Conservation (phyloP, 352 stramenopile species). For the Sclerospora graminicola region DNA sequence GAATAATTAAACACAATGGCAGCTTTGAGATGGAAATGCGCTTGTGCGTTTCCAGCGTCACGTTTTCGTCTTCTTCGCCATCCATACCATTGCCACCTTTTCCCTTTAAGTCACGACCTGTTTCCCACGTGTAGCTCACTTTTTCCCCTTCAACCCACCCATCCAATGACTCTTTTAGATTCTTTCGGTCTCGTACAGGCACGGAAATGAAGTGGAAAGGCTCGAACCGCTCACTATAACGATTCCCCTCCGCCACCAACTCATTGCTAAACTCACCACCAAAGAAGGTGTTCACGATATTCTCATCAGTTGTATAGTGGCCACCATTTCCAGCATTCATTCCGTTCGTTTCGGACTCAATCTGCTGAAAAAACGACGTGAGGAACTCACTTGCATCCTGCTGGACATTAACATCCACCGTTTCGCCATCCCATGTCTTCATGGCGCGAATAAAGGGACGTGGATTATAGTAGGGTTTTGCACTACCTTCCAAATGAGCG, state of each 20-base stretch:
- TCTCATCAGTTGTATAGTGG: constrained; percentile 46
- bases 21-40: constrained; percentile 84
- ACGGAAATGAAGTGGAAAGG: constrained; percentile 89
- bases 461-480: constrained; percentile 80
- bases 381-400: constrained; percentile 91
- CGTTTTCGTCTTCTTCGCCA: constrained; percentile 36
- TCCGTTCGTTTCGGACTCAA: constrained; percentile 87
- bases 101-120: constrained; percentile 11
- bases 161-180: constrained; percentile 76
- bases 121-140: constrained; percentile 87
- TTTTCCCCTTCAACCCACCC: constrained; percentile 86
- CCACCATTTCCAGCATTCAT: constrained; percentile 21
- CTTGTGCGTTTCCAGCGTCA: constrained; percentile 86
- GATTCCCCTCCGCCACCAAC: constrained; percentile 75
- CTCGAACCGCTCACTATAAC: constrained; percentile 84
- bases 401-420: constrained; percentile 85
- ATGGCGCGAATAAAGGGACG: constrained; percentile 65
- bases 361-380: constrained; percentile 89
- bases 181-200: constrained; percentile 80
- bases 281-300: constrained; percentile 81
- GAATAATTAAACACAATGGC: constrained; percentile 87
- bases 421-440: constrained; percentile 84
- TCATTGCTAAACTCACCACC: constrained; percentile 89
- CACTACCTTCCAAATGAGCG: constrained; percentile 79
- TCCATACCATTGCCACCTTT: constrained; percentile 16